phyloP scores from a whole-genome alignment of 1,139 yeast species.

The Tardiomyces blankii region DNA sequence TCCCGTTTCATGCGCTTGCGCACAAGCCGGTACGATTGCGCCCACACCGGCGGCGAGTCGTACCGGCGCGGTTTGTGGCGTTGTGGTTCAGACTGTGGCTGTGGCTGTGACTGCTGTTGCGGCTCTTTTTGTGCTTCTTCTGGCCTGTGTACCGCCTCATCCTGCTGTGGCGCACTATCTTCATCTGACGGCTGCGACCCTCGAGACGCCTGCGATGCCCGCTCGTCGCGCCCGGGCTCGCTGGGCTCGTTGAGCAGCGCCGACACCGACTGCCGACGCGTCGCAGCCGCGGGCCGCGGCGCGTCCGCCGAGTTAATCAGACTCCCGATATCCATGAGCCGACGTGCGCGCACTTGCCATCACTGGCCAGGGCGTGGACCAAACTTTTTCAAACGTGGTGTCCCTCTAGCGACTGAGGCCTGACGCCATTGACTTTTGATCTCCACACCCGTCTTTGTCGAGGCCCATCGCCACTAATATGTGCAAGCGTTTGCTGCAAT shows the following conservation, averaged over 20 bases:
- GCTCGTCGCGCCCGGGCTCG: constrained; percentile 7
- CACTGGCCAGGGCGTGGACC: too few species aligned
- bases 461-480: too few species aligned
- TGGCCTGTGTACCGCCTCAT: too few species aligned
- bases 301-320: constrained; percentile 8
- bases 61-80: neutral
- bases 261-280: constrained; percentile 19
- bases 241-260: constrained; percentile 15
- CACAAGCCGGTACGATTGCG: neutral
- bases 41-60: neutral
- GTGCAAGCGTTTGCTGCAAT: neutral
- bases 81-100: neutral
- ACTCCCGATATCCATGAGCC: constrained; percentile 14
- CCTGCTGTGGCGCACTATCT: too few species aligned
- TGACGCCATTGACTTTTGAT: too few species aligned
- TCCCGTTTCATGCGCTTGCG: neutral
- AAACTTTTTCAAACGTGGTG: too few species aligned
- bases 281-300: constrained; percentile 5
- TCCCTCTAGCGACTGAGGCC: too few species aligned
- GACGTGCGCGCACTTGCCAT: neutral
- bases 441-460: too few species aligned
- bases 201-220: neutral
- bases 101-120: neutral
- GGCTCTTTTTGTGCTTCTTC: too few species aligned
- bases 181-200: too few species aligned